phyloP scores from a whole-genome alignment of 169 alveolate species.

The Sarcocystis neurona region DNA sequence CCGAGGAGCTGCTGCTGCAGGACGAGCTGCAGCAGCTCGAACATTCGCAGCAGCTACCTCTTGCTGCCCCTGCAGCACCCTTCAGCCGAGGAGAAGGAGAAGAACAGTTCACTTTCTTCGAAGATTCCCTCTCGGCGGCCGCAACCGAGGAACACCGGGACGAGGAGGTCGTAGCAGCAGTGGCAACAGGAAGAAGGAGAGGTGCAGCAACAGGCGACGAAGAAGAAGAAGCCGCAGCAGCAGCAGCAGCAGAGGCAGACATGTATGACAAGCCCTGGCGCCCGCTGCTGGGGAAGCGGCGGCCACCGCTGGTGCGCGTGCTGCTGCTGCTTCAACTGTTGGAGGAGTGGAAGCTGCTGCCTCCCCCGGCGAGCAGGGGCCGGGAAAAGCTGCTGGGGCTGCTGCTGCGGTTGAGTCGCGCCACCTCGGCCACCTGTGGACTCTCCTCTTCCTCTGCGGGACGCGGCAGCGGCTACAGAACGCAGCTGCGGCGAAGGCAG shows the following conservation, averaged over 20 bases:
- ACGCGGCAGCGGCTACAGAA: no score
- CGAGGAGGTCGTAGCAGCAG: background rate
- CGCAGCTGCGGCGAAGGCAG: no score
- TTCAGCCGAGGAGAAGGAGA: background rate
- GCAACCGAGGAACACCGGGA: background rate
- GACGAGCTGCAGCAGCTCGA: background rate
- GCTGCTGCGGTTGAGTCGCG: background rate
- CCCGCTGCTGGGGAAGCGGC: background rate
- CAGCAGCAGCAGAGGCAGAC: background rate
- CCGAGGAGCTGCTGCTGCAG: no score
- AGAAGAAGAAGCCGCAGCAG: background rate
- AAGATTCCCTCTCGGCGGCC: background rate
- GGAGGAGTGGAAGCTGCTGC: conserved; percentile 2
- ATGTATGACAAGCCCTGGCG: background rate
- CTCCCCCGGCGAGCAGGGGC: background rate
- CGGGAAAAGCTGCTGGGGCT: background rate
- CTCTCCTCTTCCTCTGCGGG: no score
- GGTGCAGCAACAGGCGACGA: background rate
- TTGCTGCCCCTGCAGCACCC: background rate
- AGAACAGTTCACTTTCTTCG: no score
- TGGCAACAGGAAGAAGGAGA: background rate
- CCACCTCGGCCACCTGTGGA: conserved; percentile 1
- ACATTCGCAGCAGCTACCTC: background rate
- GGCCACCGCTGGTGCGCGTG: conserved; percentile 21
- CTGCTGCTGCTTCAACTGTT: background rate